Conservation (phyloP, 306 rosid species). For the Cercis canadensis region DNA sequence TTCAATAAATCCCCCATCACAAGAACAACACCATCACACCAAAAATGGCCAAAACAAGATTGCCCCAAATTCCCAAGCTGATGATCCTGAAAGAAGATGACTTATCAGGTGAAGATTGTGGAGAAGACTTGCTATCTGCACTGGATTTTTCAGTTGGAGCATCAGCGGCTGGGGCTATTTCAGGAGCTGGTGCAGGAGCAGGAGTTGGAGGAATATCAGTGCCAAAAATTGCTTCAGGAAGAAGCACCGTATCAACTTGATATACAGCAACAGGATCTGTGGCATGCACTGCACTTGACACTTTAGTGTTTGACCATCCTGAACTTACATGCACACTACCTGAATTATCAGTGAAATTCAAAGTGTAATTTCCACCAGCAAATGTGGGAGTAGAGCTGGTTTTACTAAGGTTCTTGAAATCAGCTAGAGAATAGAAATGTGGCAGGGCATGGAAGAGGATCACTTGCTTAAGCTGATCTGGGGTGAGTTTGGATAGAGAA, state of each 20-base stretch:
- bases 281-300: slow-evolving; percentile 81
- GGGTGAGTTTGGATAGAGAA: slow-evolving; percentile 71
- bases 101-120: slow-evolving; percentile 51
- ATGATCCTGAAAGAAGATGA: slow-evolving; percentile 64
- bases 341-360: slow-evolving; percentile 79
- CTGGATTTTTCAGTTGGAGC: slow-evolving; percentile 46
- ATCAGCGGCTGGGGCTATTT: slow-evolving; percentile 76
- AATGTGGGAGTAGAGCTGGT: slow-evolving; percentile 66
- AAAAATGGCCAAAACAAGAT: slow-evolving; percentile 61
- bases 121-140: slow-evolving; percentile 55
- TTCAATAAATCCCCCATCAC: slow-evolving; percentile 47
- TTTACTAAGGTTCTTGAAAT: slow-evolving; percentile 74
- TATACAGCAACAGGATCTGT: slow-evolving; percentile 87
- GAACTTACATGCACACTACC: slow-evolving; percentile 66
- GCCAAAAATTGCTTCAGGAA: slow-evolving; percentile 90
- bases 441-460: slow-evolving; percentile 85
- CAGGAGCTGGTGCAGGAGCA: slow-evolving; percentile 91
- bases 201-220: slow-evolving; percentile 78
- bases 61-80: slow-evolving; percentile 59
- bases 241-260: slow-evolving; percentile 76
- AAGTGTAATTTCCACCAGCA: slow-evolving; percentile 75
- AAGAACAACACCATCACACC: slow-evolving; percentile 58
- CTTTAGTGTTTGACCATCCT: slow-evolving; percentile 87
- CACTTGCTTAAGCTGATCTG: slow-evolving; percentile 70
- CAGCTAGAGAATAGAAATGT: slow-evolving; percentile 76